A percentile compares a stretch with the other conserved stretches of the same genome.
phyloP scores from a whole-genome alignment of 805 yeast genomes.

The Sugiyamaella americana region DNA sequence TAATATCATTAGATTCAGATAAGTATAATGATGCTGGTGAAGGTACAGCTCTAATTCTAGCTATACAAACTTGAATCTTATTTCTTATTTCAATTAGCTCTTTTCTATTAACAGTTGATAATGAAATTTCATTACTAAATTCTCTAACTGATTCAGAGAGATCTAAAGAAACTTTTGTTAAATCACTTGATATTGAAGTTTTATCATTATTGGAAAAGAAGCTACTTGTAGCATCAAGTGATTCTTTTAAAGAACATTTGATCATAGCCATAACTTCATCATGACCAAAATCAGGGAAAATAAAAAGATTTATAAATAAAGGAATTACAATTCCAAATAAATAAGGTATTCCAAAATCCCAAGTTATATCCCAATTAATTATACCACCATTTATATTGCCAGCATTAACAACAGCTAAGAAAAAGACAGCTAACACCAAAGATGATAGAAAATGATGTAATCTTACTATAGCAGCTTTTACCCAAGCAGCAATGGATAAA shows the following conservation, averaged over 20 bases:
- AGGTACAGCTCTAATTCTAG: constrained; percentile 41
- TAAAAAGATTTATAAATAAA: constrained; percentile 30
- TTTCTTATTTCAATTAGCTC: constrained; percentile 37
- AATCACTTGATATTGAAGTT: constrained; percentile 25
- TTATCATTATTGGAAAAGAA: constrained; percentile 21
- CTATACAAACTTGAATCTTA: constrained; percentile 36
- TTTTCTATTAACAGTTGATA: constrained; percentile 32
- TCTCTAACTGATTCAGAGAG: constrained; percentile 41
- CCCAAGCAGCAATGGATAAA: constrained; percentile 36
- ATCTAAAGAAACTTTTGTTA: constrained; percentile 31
- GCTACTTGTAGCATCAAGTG: constrained; percentile 8
- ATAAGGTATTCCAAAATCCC: constrained; percentile 42
- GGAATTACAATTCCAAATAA: constrained; percentile 39
- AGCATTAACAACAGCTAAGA: constrained; percentile 29
- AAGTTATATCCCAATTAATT: constrained; percentile 19
- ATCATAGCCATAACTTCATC: constrained; percentile 28
- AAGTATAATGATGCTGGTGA: neutral
- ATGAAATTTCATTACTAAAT: constrained; percentile 36
- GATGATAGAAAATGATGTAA: constrained; percentile 32
- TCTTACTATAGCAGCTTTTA: constrained; percentile 38
- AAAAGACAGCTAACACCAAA: constrained; percentile 29
- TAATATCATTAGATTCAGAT: neutral
- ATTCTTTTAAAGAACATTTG: neutral
- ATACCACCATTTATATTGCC: constrained; percentile 12
- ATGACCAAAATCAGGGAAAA: constrained; percentile 42